phyloP scores from a whole-genome alignment of 108 stramenopile species.

The Halocafeteria seosinensis region DNA sequence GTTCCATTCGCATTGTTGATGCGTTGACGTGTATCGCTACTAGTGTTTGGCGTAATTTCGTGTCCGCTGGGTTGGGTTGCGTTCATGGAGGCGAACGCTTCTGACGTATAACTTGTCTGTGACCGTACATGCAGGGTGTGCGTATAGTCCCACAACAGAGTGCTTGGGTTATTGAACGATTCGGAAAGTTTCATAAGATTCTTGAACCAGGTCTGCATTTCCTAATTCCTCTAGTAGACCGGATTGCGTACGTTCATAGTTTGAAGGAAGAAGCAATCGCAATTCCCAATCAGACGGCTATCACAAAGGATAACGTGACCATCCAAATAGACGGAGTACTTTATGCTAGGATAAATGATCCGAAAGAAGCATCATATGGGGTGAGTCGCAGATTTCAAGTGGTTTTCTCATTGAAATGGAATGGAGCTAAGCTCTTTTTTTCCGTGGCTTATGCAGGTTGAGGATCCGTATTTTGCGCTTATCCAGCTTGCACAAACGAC shows the following conservation, averaged over 20 bases:
- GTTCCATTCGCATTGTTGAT: too few relatives aligned
- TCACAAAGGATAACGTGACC: constrained; percentile 18
- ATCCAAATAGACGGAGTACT: constrained; percentile 17
- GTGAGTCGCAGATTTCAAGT: not conserved
- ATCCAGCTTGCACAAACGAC: constrained; percentile 19
- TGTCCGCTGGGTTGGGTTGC: too few relatives aligned
- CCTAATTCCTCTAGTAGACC: constrained; percentile 9
- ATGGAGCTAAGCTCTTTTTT: not conserved
- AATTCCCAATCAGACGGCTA: constrained; percentile 7
- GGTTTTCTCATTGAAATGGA: not conserved
- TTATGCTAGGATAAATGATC: constrained; percentile 2
- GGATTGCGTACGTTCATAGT: constrained; percentile 14
- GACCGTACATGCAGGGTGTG: constrained; percentile 10
- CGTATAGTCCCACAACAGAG: constrained; percentile 15
- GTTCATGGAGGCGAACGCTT: too few relatives aligned
- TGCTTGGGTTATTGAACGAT: constrained; percentile 14
- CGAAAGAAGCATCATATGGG: constrained; percentile 12
- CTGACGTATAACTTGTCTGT: too few relatives aligned
- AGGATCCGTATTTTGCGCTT: constrained; percentile 11
- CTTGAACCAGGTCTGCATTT: constrained; percentile 16
- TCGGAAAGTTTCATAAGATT: constrained; percentile 10
- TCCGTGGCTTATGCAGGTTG: not conserved
- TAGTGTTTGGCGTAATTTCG: too few relatives aligned
- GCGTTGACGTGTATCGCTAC: too few relatives aligned
- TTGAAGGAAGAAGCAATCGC: constrained; percentile 15